A percentile compares a stretch with the other conserved stretches of the same genome.
Conservation (phyloP, 2,329 filamentous ascomycete species). For the Fusarium hainanense region DNA sequence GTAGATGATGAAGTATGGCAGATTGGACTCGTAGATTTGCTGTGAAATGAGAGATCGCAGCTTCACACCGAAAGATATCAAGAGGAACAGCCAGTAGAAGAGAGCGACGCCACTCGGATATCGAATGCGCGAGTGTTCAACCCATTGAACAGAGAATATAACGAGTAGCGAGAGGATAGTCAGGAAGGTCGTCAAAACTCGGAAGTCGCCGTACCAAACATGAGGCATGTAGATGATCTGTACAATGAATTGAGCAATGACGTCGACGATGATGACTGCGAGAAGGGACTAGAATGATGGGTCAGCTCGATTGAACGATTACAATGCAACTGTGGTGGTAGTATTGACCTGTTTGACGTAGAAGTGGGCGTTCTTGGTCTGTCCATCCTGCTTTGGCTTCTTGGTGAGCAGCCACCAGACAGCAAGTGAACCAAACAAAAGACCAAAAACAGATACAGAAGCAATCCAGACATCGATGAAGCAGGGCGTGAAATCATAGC, state of each 20-base stretch:
- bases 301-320: constrained; percentile 24
- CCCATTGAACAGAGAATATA: constrained; percentile 83
- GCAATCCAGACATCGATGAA: constrained; percentile 94
- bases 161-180: constrained; percentile 78
- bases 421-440: constrained; percentile 80
- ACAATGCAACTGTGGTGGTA: background rate
- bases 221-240: constrained; percentile 77
- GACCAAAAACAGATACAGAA: constrained; percentile 79
- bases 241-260: constrained; percentile 77
- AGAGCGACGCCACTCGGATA: constrained; percentile 89
- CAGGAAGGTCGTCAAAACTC: constrained; percentile 82
- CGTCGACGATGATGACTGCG: constrained; percentile 73
- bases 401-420: constrained; percentile 82
- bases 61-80: constrained; percentile 83
- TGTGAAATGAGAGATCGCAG: constrained; percentile 86
- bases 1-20: constrained; percentile 83
- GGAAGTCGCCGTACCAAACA: constrained; percentile 83
- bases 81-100: constrained; percentile 90
- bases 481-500: constrained; percentile 97
- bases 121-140: constrained; percentile 84
- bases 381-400: constrained; percentile 68
- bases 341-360: constrained; percentile 84
- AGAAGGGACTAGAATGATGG: constrained; percentile 63
- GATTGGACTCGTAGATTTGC: constrained; percentile 71
- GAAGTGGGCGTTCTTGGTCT: constrained; percentile 90